A percentile compares a stretch with the other conserved stretches of the same genome.
Evolutionary conservation across 371 early-diverging fungal species (phyloP).

Genomic region (Rhizopus microsporus): DNA sequence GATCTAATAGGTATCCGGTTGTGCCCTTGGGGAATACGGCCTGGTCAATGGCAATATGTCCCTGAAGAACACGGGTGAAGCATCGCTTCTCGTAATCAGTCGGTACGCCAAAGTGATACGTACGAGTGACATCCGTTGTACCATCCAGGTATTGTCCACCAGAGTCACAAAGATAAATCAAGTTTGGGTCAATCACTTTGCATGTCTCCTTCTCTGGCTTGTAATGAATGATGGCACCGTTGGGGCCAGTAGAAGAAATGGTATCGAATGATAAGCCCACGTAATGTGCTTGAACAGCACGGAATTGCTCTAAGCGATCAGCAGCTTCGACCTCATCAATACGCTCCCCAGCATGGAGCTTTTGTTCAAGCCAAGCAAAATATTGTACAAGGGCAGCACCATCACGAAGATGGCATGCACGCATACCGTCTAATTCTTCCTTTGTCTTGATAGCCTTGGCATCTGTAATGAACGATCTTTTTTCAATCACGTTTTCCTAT

Average conservation of each 20-base stretch:
- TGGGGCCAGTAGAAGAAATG: slow-evolving; percentile 94
- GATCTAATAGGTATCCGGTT: slow-evolving; percentile 83
- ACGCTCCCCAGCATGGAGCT: slow-evolving; percentile 65
- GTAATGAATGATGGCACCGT: slow-evolving; percentile 99
- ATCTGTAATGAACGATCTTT: slow-evolving; percentile 71
- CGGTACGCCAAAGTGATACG: slow-evolving; percentile 92
- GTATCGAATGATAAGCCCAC: slow-evolving; percentile 97
- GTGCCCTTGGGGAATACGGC: slow-evolving; percentile 90
- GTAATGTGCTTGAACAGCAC: slow-evolving; percentile 70
- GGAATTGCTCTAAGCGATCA: slow-evolving; percentile 73
- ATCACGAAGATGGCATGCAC: slow-evolving; percentile 93
- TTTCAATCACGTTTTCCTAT: slow-evolving; percentile 51
- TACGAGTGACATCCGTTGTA: slow-evolving; percentile 99
- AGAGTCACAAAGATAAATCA: slow-evolving; percentile 95
- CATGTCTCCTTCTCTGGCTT: slow-evolving; percentile 81
- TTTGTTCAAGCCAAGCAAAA: slow-evolving; percentile 95
- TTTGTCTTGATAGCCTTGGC: slow-evolving; percentile 95
- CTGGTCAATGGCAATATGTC: slow-evolving; percentile 92
- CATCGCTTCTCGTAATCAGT: slow-evolving; percentile 85
- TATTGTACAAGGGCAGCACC: slow-evolving; percentile 90
- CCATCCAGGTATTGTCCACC: slow-evolving; percentile 99
- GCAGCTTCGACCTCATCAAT: slow-evolving; percentile 82
- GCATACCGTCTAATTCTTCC: slow-evolving; percentile 92
- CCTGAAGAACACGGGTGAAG: slow-evolving; percentile 98
- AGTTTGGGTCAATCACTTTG: slow-evolving; percentile 51